phyloP scores from a whole-genome alignment of 768 basidiomycete genomes.

The Collybiopsis luxurians region DNA sequence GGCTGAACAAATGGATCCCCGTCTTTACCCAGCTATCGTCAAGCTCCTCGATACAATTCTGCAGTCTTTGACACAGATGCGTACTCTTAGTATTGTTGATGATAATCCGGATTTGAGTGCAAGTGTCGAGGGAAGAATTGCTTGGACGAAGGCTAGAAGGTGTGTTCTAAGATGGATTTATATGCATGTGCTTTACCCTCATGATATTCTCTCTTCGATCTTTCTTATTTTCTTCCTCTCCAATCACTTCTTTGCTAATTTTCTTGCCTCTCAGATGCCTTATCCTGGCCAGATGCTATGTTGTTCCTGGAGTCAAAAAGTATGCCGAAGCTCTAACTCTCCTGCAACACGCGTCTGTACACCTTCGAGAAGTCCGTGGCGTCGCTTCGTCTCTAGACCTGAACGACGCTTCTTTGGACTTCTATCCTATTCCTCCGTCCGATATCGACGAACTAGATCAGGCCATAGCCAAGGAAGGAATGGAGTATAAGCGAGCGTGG shows the following conservation, averaged over 20 bases:
- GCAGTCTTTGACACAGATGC: conserved; percentile 83
- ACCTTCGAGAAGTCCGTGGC: conserved; percentile 65
- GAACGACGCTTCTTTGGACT: conserved; percentile 45
- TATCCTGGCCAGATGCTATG: conserved; percentile 76
- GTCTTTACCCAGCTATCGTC: conserved; percentile 83
- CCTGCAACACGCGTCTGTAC: conserved; percentile 66
- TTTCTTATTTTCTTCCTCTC: too few species aligned
- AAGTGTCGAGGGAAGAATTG: conserved; percentile 72
- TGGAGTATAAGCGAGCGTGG: conserved; percentile 70
- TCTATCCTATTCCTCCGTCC: conserved; percentile 50
- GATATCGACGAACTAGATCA: conserved; percentile 53
- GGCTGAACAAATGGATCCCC: conserved; percentile 55
- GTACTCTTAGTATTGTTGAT: conserved; percentile 79
- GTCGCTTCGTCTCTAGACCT: conserved; percentile 48
- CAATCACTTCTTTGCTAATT: neutral
- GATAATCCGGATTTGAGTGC: conserved; percentile 81
- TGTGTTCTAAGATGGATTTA: too few species aligned
- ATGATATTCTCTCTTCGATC: too few species aligned
- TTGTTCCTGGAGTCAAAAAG: conserved; percentile 44
- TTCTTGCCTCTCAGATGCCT: conserved; percentile 47
- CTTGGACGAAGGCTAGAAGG: conserved; percentile 76
- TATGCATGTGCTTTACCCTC: too few species aligned
- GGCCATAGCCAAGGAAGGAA: conserved; percentile 42
- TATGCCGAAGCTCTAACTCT: conserved; percentile 73
- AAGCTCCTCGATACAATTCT: conserved; percentile 85